Conservation (phyloP, 192 early-diverging fungal genomes). For the Coemansia sp. region DNA sequence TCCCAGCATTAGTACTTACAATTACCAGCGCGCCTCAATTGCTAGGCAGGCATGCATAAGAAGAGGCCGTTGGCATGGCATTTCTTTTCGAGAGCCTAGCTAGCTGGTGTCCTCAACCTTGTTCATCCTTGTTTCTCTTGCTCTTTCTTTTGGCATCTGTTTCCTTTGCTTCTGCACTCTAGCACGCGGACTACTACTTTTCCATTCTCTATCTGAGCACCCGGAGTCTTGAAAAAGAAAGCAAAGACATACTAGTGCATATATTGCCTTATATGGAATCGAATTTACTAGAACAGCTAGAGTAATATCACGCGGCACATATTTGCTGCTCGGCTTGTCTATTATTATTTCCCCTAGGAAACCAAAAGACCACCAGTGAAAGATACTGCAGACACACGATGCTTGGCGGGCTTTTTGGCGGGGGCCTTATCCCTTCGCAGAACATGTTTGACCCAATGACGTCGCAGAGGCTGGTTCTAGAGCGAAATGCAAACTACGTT, state of each 20-base stretch:
- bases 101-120: not conserved
- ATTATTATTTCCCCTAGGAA: too few relatives aligned
- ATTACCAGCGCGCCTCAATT: not conserved
- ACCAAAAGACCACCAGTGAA: not conserved
- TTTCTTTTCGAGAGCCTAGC: not conserved
- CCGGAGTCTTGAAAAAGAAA: not conserved
- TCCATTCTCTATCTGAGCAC: not conserved
- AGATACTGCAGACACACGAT: constrained; percentile 22
- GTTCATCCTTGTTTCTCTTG: not conserved
- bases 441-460: constrained; percentile 49
- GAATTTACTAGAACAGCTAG: too few relatives aligned
- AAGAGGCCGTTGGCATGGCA: too few relatives aligned
- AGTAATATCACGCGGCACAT: too few relatives aligned
- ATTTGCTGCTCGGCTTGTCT: too few relatives aligned
- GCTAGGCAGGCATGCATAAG: not conserved
- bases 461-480: constrained; percentile 48
- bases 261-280: not conserved
- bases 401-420: constrained; percentile 54
- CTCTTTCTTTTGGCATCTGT: not conserved
- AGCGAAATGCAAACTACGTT: constrained; percentile 55
- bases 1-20: too few relatives aligned
- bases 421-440: constrained; percentile 34
- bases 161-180: not conserved
- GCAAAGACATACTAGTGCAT: not conserved
- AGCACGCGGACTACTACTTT: not conserved